Base-by-base conservation (phyloP, 495 filamentous ascomycete species). In the Durotheca rogersii region DNA sequence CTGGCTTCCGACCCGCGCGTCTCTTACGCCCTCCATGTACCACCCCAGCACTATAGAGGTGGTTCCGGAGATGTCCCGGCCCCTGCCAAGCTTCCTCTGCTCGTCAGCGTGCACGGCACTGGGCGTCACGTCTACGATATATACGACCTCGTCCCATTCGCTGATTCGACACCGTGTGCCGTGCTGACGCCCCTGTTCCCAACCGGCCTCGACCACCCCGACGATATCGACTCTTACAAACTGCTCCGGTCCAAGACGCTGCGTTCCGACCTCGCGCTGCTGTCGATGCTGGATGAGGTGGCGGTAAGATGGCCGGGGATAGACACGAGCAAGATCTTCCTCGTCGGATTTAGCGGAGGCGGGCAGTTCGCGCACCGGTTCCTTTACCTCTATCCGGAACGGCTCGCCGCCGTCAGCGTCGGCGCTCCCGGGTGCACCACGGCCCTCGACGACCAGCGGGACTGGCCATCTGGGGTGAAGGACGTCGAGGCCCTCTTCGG, bases 311-410 rank as follows among this genome's bases (percentile, higher is more conserved):
- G 50, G 53, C 62, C 60, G 1, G 60, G 47, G 6, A 66, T 67
- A 12, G 59, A 51, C 1, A 66, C 65, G 0, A 34, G 47, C 4
- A 64, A 61, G 34, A 21, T 67, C 38, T 61, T 61, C 23, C 25
- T 67, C 9, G 51, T 49, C 41, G 65, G 65, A 1, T 67, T 64
- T 31, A 59, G 56, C 18, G 65, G 62, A 0, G 65, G 65, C 19
- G 65, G 60, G 7, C 62, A 67, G 41, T 67, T 67, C 45, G 41
- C 49, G 0, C 60, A 64, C 37, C 49, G 62, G 15, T 66, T 67
- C 20, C 33, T 66, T 1, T 67, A 64, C 37, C 38, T 67, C 18
- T 47, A 67, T 46, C 62, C 65, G 10, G 62, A 64, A 41, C 52
- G 48, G 31, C 18, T 67, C 0, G 41, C 41, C 12, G 56, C 56